Conservation (phyloP, 2,329 filamentous ascomycete genomes). For the Neofusicoccum parvum region DNA sequence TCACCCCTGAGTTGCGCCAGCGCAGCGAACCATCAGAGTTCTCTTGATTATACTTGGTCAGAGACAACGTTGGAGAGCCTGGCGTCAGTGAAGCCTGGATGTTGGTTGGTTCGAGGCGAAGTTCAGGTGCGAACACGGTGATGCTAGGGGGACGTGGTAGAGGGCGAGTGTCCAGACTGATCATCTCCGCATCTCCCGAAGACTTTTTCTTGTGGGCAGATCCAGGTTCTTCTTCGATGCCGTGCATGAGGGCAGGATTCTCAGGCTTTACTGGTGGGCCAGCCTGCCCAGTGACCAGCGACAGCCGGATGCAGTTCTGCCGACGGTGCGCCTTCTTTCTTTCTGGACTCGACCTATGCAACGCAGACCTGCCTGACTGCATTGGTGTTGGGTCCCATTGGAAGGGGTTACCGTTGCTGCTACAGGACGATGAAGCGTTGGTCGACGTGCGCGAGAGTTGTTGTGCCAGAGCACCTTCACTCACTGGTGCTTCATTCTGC, state of each 20-base stretch:
- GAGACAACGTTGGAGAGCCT: constrained; percentile 42
- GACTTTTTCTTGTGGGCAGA: not conserved
- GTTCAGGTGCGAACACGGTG: constrained; percentile 38
- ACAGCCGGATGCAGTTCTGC: constrained; percentile 51
- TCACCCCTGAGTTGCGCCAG: constrained; percentile 28
- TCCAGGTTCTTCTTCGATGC: constrained; percentile 42
- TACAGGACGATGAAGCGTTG: constrained; percentile 39
- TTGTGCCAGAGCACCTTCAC: constrained; percentile 36
- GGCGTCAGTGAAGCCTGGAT: constrained; percentile 43
- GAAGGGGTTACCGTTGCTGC: constrained; percentile 50
- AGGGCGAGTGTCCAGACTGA: constrained; percentile 25
- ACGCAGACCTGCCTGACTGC: constrained; percentile 44
- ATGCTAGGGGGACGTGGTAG: constrained; percentile 33
- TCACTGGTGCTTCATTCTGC: constrained; percentile 36
- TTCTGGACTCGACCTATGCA: constrained; percentile 48
- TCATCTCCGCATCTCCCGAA: constrained; percentile 16
- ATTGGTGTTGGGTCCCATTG: constrained; percentile 46
- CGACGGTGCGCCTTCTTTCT: constrained; percentile 47
- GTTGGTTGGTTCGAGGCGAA: constrained; percentile 36
- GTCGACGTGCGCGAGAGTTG: constrained; percentile 44
- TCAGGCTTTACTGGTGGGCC: constrained; percentile 39
- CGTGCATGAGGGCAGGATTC: constrained; percentile 39
- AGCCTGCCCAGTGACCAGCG: constrained; percentile 45
- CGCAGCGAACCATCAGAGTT: constrained; percentile 4
- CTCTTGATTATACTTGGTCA: constrained; percentile 32